Conservation (phyloP, 345 rosid genomes). For the Xanthoceras sorbifolium region DNA sequence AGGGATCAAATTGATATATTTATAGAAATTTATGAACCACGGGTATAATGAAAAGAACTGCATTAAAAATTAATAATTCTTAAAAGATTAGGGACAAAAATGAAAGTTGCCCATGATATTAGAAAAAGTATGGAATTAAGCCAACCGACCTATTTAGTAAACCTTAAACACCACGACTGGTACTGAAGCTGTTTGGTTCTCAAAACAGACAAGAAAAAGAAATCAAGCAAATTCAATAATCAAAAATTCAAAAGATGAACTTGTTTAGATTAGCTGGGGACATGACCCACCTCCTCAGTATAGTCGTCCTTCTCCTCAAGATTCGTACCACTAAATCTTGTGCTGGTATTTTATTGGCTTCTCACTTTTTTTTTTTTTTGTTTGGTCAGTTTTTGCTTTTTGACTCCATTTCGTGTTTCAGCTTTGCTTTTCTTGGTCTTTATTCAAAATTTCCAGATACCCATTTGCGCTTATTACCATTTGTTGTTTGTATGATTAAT, state of each 20-base stretch:
- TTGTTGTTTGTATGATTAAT: neutral
- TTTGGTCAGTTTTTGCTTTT: neutral
- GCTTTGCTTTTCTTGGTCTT: neutral
- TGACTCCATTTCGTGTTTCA: neutral
- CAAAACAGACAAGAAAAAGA: neutral
- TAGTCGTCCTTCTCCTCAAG: conserved; percentile 43
- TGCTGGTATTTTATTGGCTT: conserved; percentile 31
- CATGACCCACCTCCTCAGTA: conserved; percentile 44
- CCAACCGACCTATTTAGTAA: neutral
- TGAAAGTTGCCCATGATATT: too few relatives aligned
- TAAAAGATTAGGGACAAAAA: too few relatives aligned
- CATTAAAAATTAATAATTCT: too few relatives aligned
- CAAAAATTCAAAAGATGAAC: conserved; percentile 22
- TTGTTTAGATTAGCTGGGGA: conserved; percentile 41
- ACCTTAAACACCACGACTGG: neutral
- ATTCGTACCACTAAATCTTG: conserved; percentile 42
- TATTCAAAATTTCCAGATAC: neutral
- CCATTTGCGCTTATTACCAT: neutral
- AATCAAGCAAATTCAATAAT: neutral
- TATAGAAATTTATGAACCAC: too few relatives aligned
- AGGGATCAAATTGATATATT: too few relatives aligned
- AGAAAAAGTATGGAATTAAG: too few relatives aligned
- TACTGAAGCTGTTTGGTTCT: neutral
- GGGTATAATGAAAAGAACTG: too few relatives aligned
- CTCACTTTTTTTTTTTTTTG: neutral